These are phyloP conservation scores for Paxillus rubicundulus DNA, from an alignment of 768 basidiomycete genomes.

Conservation along the genomic window DNA sequence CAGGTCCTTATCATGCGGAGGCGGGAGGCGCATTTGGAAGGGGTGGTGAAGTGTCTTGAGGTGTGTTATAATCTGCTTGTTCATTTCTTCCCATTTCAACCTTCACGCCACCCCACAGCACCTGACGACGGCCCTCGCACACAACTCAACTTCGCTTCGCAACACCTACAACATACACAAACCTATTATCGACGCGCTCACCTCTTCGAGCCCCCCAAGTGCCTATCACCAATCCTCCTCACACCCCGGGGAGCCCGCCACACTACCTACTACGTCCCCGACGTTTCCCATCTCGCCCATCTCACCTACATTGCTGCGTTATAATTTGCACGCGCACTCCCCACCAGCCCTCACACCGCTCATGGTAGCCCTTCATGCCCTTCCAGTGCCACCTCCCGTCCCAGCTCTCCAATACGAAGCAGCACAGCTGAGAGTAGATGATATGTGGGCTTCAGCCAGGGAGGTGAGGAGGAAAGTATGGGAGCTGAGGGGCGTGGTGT, in stretches of 20 bases:
- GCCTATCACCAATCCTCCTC: background rate
- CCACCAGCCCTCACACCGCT: constrained; percentile 25
- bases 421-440: constrained; percentile 61
- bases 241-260: background rate
- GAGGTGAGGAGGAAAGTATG: constrained; percentile 62
- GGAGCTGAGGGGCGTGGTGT: constrained; percentile 63
- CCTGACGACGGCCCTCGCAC: constrained; percentile 51
- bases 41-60: constrained; percentile 59
- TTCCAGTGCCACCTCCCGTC: constrained; percentile 25
- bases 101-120: constrained; percentile 32
- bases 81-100: background rate
- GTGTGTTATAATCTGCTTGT: constrained; percentile 32
- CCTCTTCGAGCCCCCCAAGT: constrained; percentile 8
- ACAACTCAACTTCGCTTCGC: constrained; percentile 55
- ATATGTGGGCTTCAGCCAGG: constrained; percentile 65
- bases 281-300: background rate
- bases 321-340: constrained; percentile 2
- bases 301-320: background rate
- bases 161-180: constrained; percentile 57
- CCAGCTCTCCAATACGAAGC: constrained; percentile 64
- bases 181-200: constrained; percentile 45
- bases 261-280: background rate
- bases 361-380: constrained; percentile 33
- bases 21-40: constrained; percentile 64
- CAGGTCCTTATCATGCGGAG: constrained; percentile 68